These are phyloP conservation scores for Paraurostyla sp. DNA, from an alignment of 73 alveolate genomes.

Conservation along the genomic window DNA sequence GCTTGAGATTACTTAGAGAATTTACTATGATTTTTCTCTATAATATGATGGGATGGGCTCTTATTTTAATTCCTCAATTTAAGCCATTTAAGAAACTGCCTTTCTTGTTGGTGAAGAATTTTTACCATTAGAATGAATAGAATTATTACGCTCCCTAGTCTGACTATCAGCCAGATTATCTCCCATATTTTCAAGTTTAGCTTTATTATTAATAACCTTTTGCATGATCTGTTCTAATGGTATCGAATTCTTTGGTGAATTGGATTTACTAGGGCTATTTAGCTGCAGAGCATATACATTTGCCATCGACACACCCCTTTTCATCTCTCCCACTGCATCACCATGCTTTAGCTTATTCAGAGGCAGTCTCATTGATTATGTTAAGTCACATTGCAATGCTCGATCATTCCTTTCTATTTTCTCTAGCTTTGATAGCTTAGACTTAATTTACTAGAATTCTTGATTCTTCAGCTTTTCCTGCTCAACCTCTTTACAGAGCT, in stretches of 20 bases:
- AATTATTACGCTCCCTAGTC: too few species aligned
- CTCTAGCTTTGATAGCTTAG: neutral
- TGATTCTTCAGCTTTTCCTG: neutral
- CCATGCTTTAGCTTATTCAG: too few species aligned
- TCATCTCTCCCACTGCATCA: too few species aligned
- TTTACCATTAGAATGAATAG: neutral
- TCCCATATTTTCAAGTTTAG: too few species aligned
- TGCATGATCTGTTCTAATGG: too few species aligned
- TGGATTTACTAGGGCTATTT: too few species aligned
- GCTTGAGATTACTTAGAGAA: constrained; percentile 20
- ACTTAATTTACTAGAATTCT: neutral
- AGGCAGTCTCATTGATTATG: too few species aligned
- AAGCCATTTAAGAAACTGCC: neutral
- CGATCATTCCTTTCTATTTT: constrained; percentile 3
- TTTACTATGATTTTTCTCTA: constrained; percentile 7
- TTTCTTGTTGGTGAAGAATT: neutral
- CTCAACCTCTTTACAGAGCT: neutral
- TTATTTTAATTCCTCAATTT: constrained; percentile 1
- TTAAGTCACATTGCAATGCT: neutral
- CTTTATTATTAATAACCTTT: too few species aligned
- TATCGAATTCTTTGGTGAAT: too few species aligned
- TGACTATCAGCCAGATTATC: too few species aligned
- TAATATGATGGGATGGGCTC: constrained; percentile 21
- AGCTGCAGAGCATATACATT: too few species aligned
- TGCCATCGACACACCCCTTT: too few species aligned